Evolutionary conservation across 768 basidiomycete genomes (phyloP).

Genomic region (Termitomyces sp.): DNA sequence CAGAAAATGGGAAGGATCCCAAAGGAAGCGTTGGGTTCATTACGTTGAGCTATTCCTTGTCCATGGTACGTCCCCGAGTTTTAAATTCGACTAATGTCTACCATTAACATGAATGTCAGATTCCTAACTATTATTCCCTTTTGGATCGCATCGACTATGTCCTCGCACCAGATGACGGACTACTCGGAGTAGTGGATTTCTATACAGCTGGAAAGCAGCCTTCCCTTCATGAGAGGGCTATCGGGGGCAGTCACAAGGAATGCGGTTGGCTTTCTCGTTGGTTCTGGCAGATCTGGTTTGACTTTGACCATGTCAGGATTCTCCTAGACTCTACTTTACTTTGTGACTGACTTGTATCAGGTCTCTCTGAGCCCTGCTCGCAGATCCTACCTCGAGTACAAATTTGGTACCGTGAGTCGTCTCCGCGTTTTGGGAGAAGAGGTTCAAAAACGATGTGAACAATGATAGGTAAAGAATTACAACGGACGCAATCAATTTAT

Average conservation of each 20-base stretch:
- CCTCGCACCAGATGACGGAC: slow-evolving; percentile 50
- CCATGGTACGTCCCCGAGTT: slow-evolving; percentile 34
- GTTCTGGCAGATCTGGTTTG: slow-evolving; percentile 78
- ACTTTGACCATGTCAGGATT: slow-evolving; percentile 40
- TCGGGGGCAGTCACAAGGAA: slow-evolving; percentile 55
- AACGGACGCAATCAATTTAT: slow-evolving; percentile 71
- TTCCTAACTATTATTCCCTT: slow-evolving; percentile 58
- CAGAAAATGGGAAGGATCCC: slow-evolving; percentile 33
- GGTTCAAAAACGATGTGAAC: neutral
- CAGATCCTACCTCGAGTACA: slow-evolving; percentile 71
- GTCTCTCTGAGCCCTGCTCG: slow-evolving; percentile 50
- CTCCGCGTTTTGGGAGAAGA: neutral
- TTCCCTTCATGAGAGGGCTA: slow-evolving; percentile 52
- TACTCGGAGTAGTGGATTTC: slow-evolving; percentile 70
- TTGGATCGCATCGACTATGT: slow-evolving; percentile 65
- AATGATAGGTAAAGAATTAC: slow-evolving; percentile 48
- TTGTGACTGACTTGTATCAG: slow-evolving; percentile 10
- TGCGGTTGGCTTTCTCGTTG: slow-evolving; percentile 62
- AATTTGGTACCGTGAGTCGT: slow-evolving; percentile 59
- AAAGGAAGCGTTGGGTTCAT: slow-evolving; percentile 51
- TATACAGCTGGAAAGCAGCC: slow-evolving; percentile 55
- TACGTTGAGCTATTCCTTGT: slow-evolving; percentile 52
- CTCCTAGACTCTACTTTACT: slow-evolving; percentile 2
- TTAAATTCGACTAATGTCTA: neutral
- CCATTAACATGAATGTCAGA: slow-evolving; percentile 24